Evolutionary conservation across 768 basidiomycete species (phyloP), one percentile per base, ranked within the genome.

Genomic region (Tylopilus vinaceipallidus): DNA sequence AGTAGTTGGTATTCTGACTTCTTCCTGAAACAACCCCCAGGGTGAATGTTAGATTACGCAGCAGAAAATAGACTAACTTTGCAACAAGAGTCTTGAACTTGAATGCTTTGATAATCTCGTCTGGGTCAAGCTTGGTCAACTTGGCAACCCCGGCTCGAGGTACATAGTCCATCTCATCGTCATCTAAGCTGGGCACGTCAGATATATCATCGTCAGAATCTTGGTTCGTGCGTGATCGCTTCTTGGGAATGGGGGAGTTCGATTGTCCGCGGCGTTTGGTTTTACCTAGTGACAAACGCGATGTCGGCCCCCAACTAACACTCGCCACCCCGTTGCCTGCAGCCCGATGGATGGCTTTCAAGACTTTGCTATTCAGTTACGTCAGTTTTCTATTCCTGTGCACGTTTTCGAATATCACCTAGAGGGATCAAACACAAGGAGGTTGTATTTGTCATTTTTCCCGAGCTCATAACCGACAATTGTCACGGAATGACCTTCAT

Each of bases 401-500:
- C 14, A 54, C 10, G 36, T 60, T 11, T 26, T 33, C 11, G 17
- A 46, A 52, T 47, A 73, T 58, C 53, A 88, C 89, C 62, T 74
- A 14, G 81, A 80, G 16, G 93, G 90, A 71, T 97, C 91, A 54
- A 93, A 91, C 7, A 79, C 72, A 13, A 95, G 72, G 9, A 97
- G 74, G 54, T 80, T 84, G 33, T 80, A 73, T 12, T 71, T 66
- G 7, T 82, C 84, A 14, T 72, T 72, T 56, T 76, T 79, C 45
- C 72, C 74, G 33, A 84, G 67, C 65, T 95, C 91, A 57, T 87
- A 94, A 2, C 93, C 93, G 3, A 97, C 76, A 12, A 97, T 82
- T 4, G 86, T 86, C 22, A 88, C 71, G n/a, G 93, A 97, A 70
- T 97, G 93, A 0, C 91, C 91, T 7, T 76, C 65, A 60, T 90